phyloP scores from a whole-genome alignment of 2,329 filamentous ascomycete genomes.

The Colletotrichum magnum region DNA sequence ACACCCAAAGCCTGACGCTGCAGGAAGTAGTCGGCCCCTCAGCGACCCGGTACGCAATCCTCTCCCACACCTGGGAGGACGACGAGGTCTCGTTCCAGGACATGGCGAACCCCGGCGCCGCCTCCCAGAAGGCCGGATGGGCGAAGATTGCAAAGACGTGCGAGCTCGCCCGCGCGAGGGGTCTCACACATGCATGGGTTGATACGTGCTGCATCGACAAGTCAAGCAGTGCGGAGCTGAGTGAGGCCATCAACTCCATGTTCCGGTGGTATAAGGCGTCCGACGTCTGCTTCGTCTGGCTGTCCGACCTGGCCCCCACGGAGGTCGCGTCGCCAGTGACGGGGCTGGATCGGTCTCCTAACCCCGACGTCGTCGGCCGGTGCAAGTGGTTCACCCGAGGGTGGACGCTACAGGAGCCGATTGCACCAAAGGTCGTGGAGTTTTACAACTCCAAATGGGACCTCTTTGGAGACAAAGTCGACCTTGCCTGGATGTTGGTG shows the following conservation, averaged over 20 bases:
- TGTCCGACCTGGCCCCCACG: slow-evolving; percentile 2
- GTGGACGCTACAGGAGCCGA: slow-evolving; percentile 5
- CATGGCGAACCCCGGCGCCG: not conserved
- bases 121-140: slow-evolving; percentile 21
- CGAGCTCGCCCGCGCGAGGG: slow-evolving; percentile 5
- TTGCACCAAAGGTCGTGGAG: not conserved
- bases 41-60: slow-evolving; percentile 41
- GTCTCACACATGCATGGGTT: slow-evolving; percentile 41
- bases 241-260: slow-evolving; percentile 22
- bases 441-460: not conserved
- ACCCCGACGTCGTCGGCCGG: not conserved
- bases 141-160: slow-evolving; percentile 28
- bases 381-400: slow-evolving; percentile 10
- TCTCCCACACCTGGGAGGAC: slow-evolving; percentile 46
- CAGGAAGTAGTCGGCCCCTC: not conserved
- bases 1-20: not conserved
- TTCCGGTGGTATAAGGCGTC: slow-evolving; percentile 41
- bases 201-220: slow-evolving; percentile 48
- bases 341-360: too few relatives aligned
- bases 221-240: slow-evolving; percentile 40
- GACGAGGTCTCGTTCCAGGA: slow-evolving; percentile 44
- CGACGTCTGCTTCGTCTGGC: slow-evolving; percentile 41
- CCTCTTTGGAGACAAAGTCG: not conserved
- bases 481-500: not conserved
- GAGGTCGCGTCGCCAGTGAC: not conserved